Base-by-base conservation (phyloP, 2,329 filamentous ascomycete genomes). In the Dactylellina leptospora region DNA sequence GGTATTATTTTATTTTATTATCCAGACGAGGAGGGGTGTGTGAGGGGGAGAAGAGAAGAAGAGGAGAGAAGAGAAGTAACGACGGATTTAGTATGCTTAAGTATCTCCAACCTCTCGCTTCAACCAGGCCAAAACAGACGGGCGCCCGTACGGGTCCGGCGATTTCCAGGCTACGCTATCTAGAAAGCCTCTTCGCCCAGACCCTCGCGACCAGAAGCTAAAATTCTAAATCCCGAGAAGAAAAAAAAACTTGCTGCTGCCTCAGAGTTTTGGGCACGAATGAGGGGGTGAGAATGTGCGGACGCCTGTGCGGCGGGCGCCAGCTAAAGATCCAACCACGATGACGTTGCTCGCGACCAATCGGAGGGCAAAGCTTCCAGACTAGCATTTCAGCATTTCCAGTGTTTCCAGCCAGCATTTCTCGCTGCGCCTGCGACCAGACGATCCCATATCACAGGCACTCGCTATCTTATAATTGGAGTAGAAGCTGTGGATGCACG, bases 51-150 rank as follows among this genome's bases (percentile, higher is more conserved):
- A n/a, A 53, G 38, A 42, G 28, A 50, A 20, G 25, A 8, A 25
- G 59, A 48, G 16, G 45, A 38, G 22, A 50, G n/a, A n/a, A n/a
- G n/a, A n/a, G n/a, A n/a, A n/a, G n/a, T n/a, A n/a, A n/a, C n/a
- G n/a, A n/a, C n/a, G n/a, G n/a, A n/a, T n/a, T n/a, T n/a, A 36
- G 33, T 36, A 53, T 53, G 33, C 54, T 66, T 66, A 66, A 66
- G 53, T 51, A 66, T 66, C 61, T 58, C 61, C 61, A 66, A 66
- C 61, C 61, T 55, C 61, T 64, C 61, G 61, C 61, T 66, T 66
- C 61, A 30, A 58, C 53, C 61, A 47, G 42, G 33, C 61, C 47
- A 10, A 66, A 66, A 27, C 50, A 58, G 61, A 66, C 16, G 10
- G 40, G 27, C 44, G 44, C 51, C 61, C 61, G 61, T 44, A 50